Evolutionary conservation across 331 rosid genomes (phyloP), one percentile per base, ranked within the genome.

Genomic region (Quercus phellos): DNA sequence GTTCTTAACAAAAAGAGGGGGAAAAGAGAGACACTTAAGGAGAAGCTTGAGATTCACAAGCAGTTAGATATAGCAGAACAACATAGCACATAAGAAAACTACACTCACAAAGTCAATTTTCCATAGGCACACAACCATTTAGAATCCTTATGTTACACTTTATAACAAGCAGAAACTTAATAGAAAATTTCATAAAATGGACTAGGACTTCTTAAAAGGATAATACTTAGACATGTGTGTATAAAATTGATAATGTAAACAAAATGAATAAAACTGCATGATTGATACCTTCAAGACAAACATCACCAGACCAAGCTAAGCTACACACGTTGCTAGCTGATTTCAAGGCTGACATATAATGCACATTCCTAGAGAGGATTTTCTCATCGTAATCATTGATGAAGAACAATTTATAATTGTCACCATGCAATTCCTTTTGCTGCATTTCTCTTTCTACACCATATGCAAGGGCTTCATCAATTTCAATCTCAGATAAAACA

Each of bases 401-500:
- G 77, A 89, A 85, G 82, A 92, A 87, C 82, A 92, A 75, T 81
- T 81, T 88, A 73, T 85, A 89, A 76, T 75, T 85, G 21, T 89
- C 95, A 80, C 91, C 85, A 16, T 46, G 84, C 58, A 74, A 60
- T 61, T 84, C 87, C 79, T 86, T 91, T 81, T 88, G 90, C 78
- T 83, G 84, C 85, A 94, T 84, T 84, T 95, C 96, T 89, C 89
- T 89, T 88, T 92, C 92, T 82, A 95, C 86, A 83, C 99, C 96
- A 83, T 87, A 85, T 78, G 99, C 99, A 63, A 95, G 98, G 80
- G 99, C 80, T 59, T 90, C 93, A 78, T 95, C 99, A 83, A 92
- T 84, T 79, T 91, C 96, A 75, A 84, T 88, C 64, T 87, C 96
- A 63, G 93, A 86, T 63, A 95, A 89, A 78, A 95, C 88, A 70